These are phyloP conservation scores for Scleromitrula shiraiana DNA, from an alignment of 2,329 filamentous ascomycete species.

Conservation along the genomic window DNA sequence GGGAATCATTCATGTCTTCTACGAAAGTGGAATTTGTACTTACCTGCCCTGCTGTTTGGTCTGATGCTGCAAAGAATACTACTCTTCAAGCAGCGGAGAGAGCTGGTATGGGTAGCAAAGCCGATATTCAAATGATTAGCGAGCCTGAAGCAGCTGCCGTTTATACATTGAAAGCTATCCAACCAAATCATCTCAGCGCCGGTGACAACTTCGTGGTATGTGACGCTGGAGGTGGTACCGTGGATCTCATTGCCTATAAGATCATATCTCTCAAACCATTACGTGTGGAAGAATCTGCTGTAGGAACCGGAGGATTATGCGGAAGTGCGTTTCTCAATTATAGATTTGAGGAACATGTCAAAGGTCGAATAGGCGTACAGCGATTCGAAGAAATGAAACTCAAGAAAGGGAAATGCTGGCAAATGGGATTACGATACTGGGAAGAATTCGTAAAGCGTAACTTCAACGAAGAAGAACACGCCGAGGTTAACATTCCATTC, in stretches of 20 bases:
- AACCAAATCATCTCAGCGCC: constrained; percentile 63
- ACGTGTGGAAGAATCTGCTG: constrained; percentile 68
- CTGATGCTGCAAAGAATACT: constrained; percentile 76
- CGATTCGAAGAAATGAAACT: constrained; percentile 67
- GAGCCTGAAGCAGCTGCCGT: constrained; percentile 75
- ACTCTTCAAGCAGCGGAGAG: constrained; percentile 70
- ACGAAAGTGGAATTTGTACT: constrained; percentile 73
- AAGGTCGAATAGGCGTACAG: constrained; percentile 55
- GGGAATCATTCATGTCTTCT: constrained; percentile 68
- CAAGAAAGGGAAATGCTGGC: constrained; percentile 74
- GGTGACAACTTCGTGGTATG: constrained; percentile 54
- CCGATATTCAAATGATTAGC: constrained; percentile 69
- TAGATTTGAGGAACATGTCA: constrained; percentile 70
- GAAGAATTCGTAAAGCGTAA: constrained; percentile 81
- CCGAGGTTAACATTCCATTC: constrained; percentile 73
- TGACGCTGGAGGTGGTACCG: constrained; percentile 49
- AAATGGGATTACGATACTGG: constrained; percentile 70
- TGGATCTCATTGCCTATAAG: constrained; percentile 77
- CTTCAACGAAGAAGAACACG: constrained; percentile 70
- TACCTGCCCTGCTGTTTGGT: constrained; percentile 79
- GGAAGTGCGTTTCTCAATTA: constrained; percentile 76
- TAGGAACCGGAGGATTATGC: constrained; percentile 70
- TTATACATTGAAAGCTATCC: constrained; percentile 71
- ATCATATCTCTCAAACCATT: constrained; percentile 67
- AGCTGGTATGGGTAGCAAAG: constrained; percentile 66